Evolutionary conservation across 2,329 filamentous ascomycete species (phyloP), one percentile per base, ranked within the genome.

Genomic region (Seiridium cupressi): DNA sequence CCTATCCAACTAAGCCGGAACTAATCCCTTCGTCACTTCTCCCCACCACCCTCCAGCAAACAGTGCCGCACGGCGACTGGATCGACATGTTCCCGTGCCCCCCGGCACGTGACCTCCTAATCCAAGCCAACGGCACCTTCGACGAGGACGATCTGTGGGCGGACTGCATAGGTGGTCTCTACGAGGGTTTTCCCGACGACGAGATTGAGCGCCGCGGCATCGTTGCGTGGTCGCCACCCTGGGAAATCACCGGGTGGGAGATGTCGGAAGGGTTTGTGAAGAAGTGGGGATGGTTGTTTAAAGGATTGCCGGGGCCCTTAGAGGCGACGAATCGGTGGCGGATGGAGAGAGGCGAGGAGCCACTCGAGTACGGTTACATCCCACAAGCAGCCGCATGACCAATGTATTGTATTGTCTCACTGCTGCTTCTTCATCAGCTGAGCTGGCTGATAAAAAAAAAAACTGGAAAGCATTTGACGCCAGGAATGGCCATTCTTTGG

Each of bases 81-180:
- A 75, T 80, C 62, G 76, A 80, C 65, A 26, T 76, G 32, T 70
- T 77, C 48, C 77, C 78, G 1, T 70, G 60, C 60, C 73, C 77
- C n/a, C 66, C 65, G 57, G 69, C 63, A 64, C 69, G 78, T 46
- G 77, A 80, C 65, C 68, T 69, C 60, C 64, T 79, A 55, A 79
- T 80, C 62, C 71, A 47, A 4, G 70, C 69, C 42, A 61, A 67
- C 13, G 70, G 70, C 55, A 70, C 65, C 31, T 79, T 77, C 42
- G 76, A 80, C 60, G 75, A 78, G 40, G 76, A 78, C 58, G 77
- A 75, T 10, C 68, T 80, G 10, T 79, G 77, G 74, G 66, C 70
- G 9, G 79, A 80, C 66, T 71, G 69, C 44, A 70, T 77, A 57
- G 77, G 77, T 2, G 77, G 76, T 1, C 63, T 80, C 26, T 80